Percentiles rank a stretch among this genome's conserved stretches.
phyloP scores from a whole-genome alignment of 2,329 filamentous ascomycete genomes.

The Penicillium sp. region DNA sequence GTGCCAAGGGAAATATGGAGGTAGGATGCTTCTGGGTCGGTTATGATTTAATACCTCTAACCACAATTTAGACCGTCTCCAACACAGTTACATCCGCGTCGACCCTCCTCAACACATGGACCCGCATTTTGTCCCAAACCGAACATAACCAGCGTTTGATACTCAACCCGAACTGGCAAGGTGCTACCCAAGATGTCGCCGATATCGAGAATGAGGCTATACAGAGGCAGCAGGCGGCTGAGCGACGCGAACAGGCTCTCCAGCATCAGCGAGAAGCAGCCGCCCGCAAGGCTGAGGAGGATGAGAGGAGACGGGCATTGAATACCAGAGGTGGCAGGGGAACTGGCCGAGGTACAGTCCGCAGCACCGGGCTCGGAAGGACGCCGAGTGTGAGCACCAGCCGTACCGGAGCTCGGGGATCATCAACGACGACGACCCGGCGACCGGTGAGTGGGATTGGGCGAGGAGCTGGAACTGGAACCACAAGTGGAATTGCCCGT shows the following conservation, averaged over 20 bases:
- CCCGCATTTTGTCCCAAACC: slow-evolving; percentile 90
- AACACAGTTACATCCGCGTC: slow-evolving; percentile 84
- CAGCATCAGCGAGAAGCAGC: slow-evolving; percentile 73
- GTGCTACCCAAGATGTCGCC: slow-evolving; percentile 79
- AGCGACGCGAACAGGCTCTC: slow-evolving; percentile 74
- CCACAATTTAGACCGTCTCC: slow-evolving; percentile 66
- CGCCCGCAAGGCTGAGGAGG: slow-evolving; percentile 51
- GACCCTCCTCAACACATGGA: slow-evolving; percentile 90
- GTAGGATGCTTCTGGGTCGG: slow-evolving; percentile 29
- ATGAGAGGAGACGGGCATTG: slow-evolving; percentile 41
- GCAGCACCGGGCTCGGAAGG: slow-evolving; percentile 35
- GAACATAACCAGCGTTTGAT: slow-evolving; percentile 95
- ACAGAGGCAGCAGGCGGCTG: slow-evolving; percentile 70
- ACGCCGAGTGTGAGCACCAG: slow-evolving; percentile 34
- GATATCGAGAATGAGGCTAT: slow-evolving; percentile 80
- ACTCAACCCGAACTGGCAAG: slow-evolving; percentile 84
- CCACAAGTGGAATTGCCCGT: slow-evolving; percentile 30
- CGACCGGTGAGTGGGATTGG: slow-evolving; percentile 41
- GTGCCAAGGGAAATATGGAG: slow-evolving; percentile 51
- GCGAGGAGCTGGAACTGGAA: slow-evolving; percentile 34
- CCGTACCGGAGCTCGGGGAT: slow-evolving; percentile 30
- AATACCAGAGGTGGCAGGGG: slow-evolving; percentile 35
- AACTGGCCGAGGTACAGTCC: slow-evolving; percentile 34
- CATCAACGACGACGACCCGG: slow-evolving; percentile 35
- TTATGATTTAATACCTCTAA: not conserved